These are phyloP conservation scores for Eutrema yunnanense DNA, from an alignment of 345 rosid species.

Conservation along the genomic window DNA sequence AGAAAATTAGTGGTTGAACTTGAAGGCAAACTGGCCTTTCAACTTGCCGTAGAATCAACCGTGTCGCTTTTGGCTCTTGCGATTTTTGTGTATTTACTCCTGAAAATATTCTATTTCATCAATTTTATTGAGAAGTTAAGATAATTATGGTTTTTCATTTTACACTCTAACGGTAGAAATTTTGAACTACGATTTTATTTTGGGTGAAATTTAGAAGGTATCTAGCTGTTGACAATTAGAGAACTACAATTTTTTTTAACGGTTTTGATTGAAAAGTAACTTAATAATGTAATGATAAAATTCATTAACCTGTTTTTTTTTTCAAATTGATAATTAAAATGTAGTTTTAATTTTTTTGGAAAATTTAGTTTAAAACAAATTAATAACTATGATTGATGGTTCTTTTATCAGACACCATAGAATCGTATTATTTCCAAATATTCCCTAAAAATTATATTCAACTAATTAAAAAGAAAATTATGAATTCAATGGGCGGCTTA, in stretches of 20 bases:
- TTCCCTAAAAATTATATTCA: background rate
- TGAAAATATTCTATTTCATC: background rate
- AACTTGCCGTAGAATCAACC: constrained; percentile 24
- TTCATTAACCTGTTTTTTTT: background rate
- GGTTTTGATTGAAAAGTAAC: too few relatives aligned
- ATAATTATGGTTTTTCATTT: too few relatives aligned
- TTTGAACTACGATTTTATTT: background rate
- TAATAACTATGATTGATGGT: background rate
- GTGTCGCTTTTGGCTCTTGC: constrained; percentile 24
- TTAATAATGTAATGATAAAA: background rate
- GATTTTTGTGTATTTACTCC: background rate
- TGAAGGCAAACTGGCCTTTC: constrained; percentile 29
- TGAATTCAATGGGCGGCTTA: constrained; percentile 8
- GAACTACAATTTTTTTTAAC: too few relatives aligned
- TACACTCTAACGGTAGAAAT: background rate
- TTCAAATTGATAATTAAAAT: background rate
- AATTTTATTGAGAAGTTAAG: background rate
- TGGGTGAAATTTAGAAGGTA: too few relatives aligned
- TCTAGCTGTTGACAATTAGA: too few relatives aligned
- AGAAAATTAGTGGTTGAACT: background rate
- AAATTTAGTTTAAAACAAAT: background rate
- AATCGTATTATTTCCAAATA: constrained; percentile 17
- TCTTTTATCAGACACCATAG: background rate
- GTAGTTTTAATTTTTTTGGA: background rate
- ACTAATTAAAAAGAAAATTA: background rate